Evolutionary conservation across 352 stramenopile species (phyloP), one percentile per base, ranked within the genome.

Genomic region (Aphanomyces astaci): DNA sequence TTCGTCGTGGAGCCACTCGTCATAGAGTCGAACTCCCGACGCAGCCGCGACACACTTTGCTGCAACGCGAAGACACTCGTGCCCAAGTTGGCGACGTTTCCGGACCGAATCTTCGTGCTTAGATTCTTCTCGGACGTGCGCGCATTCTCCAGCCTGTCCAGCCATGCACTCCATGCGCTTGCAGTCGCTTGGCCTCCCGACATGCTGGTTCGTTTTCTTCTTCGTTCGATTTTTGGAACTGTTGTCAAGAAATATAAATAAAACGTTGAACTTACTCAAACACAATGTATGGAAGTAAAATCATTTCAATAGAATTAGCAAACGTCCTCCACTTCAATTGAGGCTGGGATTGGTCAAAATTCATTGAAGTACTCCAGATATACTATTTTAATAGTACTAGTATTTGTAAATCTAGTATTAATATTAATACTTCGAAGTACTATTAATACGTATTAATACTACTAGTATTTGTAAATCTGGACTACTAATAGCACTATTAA

Each of bases 1-100:
- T 68, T 68, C 17, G 62, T 24, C 31, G 62, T 68, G 10, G 62
- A 45, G 30, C 2, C 27, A 3, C 39, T 40, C n/a, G 62, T 68
- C 62, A 68, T 57, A 68, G 92, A 80, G 25, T 92, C 83, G 33
- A 90, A 94, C 71, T 94, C 86, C 67, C 86, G 81, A 56, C 86
- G 82, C 11, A 94, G 77, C 36, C 84, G 82, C 60, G 84, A 77
- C n/a, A 86, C 79, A 56, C 80, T 90, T 77, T 94, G 86, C 72
- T 94, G 86, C 69, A 94, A 68, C 43, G 82, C 84, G 68, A 92
- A 94, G 43, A 89, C 86, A 74, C 86, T 92, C 22, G 84, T 89
- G 64, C 84, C 84, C 45, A 92, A 77, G 24, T 80, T 72, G 2
- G 78, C 70, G 22, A 75, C 70, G 66, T 92, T 90, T 1, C 80